Percentiles rank a stretch among this genome's conserved stretches.
Conservation (phyloP, 345 rosid species). For the Eucalyptus pumila region DNA sequence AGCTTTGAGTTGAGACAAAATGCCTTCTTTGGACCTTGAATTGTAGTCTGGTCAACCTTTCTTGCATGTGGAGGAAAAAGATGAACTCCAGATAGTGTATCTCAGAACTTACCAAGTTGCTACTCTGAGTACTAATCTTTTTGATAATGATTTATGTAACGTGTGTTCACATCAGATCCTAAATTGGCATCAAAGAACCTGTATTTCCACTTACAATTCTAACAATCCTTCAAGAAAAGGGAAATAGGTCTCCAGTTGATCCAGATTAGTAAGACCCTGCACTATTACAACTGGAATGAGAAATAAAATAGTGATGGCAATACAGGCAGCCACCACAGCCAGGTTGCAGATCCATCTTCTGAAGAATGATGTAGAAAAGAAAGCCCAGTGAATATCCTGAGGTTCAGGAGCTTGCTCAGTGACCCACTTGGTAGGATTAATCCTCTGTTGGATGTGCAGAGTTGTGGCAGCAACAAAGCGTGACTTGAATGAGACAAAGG, state of each 20-base stretch:
- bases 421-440: constrained; percentile 79
- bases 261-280: constrained; percentile 88
- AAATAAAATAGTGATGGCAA: constrained; percentile 54
- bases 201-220: constrained; percentile 41
- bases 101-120: not conserved
- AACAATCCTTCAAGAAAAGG: constrained; percentile 64
- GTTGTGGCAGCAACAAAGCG: constrained; percentile 74
- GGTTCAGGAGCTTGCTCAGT: constrained; percentile 91
- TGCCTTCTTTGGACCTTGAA: not conserved
- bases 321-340: constrained; percentile 35
- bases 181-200: not conserved
- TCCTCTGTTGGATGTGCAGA: constrained; percentile 63
- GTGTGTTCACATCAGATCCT: not conserved
- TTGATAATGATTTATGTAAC: not conserved
- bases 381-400: constrained; percentile 77
- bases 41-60: not conserved
- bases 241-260: constrained; percentile 66
- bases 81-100: not conserved
- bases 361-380: constrained; percentile 74
- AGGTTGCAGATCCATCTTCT: constrained; percentile 64
- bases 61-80: not conserved
- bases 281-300: constrained; percentile 69
- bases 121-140: not conserved
- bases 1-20: not conserved
- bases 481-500: constrained; percentile 84